phyloP scores from a whole-genome alignment of 805 yeast species.

The Lachancea mirantina region DNA sequence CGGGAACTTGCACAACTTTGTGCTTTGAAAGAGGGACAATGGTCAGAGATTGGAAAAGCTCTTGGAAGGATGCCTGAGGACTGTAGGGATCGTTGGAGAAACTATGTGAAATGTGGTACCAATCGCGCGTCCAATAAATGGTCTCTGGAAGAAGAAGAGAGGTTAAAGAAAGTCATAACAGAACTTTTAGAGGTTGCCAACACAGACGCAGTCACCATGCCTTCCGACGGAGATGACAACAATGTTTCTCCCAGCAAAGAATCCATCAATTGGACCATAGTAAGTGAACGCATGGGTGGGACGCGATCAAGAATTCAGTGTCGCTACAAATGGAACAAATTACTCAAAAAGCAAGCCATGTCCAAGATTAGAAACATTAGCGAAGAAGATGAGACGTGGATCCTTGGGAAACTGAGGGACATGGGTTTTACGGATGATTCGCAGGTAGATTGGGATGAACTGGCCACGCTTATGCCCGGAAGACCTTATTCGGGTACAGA shows the following conservation, averaged over 20 bases:
- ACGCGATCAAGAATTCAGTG: constrained; percentile 87
- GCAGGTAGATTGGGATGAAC: constrained; percentile 48
- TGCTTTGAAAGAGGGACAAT: constrained; percentile 65
- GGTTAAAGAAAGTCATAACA: constrained; percentile 47
- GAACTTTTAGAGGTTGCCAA: constrained; percentile 37
- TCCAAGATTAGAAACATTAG: constrained; percentile 39
- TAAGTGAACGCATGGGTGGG: constrained; percentile 86
- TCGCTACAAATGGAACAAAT: constrained; percentile 89
- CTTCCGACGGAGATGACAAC: constrained; percentile 13
- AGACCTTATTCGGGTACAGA: constrained; percentile 53
- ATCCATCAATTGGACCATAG: constrained; percentile 82
- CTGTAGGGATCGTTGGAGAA: constrained; percentile 94
- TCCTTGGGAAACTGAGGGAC: constrained; percentile 41
- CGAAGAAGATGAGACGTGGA: constrained; percentile 43
- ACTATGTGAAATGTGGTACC: constrained; percentile 86
- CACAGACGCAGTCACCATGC: constrained; percentile 20
- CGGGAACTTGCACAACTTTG: constrained; percentile 55
- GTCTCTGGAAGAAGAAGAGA: constrained; percentile 65
- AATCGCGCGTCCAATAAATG: constrained; percentile 73
- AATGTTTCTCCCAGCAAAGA: constrained; percentile 29
- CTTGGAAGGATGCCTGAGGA: constrained; percentile 97
- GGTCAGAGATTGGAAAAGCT: constrained; percentile 76
- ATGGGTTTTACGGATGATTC: constrained; percentile 36
- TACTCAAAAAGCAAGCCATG: constrained; percentile 52
- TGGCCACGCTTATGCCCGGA: constrained; percentile 41